Evolutionary conservation across 1,284 basidiomycete genomes (phyloP), one percentile per base, ranked within the genome.

Genomic region (Peniophora sp.): DNA sequence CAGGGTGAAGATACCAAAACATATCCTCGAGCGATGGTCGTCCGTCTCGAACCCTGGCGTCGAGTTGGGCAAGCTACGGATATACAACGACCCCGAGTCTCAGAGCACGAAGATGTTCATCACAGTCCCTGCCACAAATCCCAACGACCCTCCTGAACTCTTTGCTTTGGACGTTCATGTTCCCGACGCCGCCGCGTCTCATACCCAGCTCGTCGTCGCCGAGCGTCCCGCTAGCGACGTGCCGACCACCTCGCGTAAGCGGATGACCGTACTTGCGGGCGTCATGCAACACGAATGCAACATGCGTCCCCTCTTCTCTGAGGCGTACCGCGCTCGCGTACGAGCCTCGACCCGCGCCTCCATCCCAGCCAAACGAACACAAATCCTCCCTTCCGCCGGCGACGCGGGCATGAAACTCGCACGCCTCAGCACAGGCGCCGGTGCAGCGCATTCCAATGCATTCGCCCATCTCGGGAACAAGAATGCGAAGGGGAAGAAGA

Each of bases 141-240:
- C 71, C 0, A 75, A 77, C 55, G 63, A 68, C 51, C 59, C 60
- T 3, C 77, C 77, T 6, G 85, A 87, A 58, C 74, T 76, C 61
- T 90, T 85, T 63, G 84, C 89, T 59, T 69, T 90, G 36, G 85
- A 87, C 25, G 87, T 89, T 82, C 75, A 86, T 41, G 84, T 87
- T 55, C 81, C 85, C 52, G 65, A 75, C 17, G 85, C 89, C 3
- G 81, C 85, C 55, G 89, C 89, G 65, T 6, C 6, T 12, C 27
- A 32, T 32, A 41, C 16, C 5, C 85, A 89, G 63, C 73, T 87
- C 52, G 85, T 89, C 43, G 74, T 89, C 36, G 85, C 86, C 0
- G 85, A 89, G 64, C 76, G 82, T 41, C n/a, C 6, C n/a, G 19
- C 16, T 8, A 83, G 83, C 20, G 88, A 85, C 58, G 79, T 83